phyloP scores from a whole-genome alignment of 2,329 filamentous ascomycete genomes.

The Penicillium hordei region DNA sequence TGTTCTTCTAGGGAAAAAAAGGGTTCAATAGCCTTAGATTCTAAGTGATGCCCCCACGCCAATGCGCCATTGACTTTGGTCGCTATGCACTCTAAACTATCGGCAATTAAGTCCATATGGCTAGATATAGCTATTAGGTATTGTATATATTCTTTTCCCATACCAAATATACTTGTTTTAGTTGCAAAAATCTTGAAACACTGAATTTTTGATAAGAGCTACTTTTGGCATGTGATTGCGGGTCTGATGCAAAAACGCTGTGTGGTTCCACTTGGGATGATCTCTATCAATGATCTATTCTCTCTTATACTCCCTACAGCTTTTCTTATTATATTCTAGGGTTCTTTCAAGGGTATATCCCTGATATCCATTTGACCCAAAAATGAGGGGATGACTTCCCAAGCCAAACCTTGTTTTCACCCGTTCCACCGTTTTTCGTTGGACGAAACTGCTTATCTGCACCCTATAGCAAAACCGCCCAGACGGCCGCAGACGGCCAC shows the following conservation, averaged over 20 bases:
- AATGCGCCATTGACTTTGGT: constrained; percentile 4
- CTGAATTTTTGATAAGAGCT: constrained; percentile 20
- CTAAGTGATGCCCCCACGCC: background rate
- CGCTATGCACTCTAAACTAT: background rate
- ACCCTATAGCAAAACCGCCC: background rate
- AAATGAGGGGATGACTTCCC: background rate
- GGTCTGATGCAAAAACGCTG: constrained; percentile 23
- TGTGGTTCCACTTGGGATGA: constrained; percentile 7
- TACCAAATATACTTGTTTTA: background rate
- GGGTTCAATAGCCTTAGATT: background rate
- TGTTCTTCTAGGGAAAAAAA: background rate
- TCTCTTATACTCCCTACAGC: background rate
- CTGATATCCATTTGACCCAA: background rate
- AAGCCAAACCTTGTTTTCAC: background rate
- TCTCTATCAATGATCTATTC: background rate
- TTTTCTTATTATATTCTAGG: background rate
- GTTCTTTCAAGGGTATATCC: background rate
- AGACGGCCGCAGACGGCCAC: background rate
- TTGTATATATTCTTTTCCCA: background rate
- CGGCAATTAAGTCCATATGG: background rate
- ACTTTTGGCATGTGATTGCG: constrained; percentile 36
- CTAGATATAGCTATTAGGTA: background rate
- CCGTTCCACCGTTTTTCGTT: background rate
- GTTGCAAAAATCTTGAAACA: background rate
- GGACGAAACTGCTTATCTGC: constrained; percentile 4